These are phyloP conservation scores for Hypoxylon trugodes DNA, from an alignment of 495 filamentous ascomycete species.

Conservation along the genomic window DNA sequence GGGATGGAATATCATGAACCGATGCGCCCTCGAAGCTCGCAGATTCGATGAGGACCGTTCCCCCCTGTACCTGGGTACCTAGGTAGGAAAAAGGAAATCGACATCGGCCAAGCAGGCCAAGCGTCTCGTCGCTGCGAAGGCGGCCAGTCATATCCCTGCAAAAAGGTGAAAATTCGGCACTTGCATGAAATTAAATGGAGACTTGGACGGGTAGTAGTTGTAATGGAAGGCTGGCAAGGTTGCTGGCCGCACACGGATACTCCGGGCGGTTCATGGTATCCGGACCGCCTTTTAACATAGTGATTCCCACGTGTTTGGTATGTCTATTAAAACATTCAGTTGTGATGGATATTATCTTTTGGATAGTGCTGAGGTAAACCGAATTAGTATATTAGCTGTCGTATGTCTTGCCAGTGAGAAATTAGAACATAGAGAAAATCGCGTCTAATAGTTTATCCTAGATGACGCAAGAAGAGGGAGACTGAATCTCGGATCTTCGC, in stretches of 20 bases:
- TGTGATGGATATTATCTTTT: neutral
- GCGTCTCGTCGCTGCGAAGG: conserved; percentile 13
- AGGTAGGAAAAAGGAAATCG: neutral
- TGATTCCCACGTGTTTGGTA: conserved; percentile 23
- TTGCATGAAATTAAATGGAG: conserved; percentile 39
- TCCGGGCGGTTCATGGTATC: conserved; percentile 19
- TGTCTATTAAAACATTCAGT: too few species aligned
- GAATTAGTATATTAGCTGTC: too few species aligned
- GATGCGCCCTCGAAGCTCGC: neutral
- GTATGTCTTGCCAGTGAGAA: neutral
- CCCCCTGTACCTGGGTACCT: neutral
- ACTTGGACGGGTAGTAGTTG: conserved; percentile 24
- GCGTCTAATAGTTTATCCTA: neutral
- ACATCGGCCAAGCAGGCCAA: too few species aligned
- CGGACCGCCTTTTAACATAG: conserved; percentile 14
- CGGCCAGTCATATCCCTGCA: conserved; percentile 27
- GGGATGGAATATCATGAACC: conserved; percentile 5
- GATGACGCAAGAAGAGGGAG: conserved; percentile 22
- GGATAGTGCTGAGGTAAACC: neutral
- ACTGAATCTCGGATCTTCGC: conserved; percentile 13
- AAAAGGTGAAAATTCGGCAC: conserved; percentile 26
- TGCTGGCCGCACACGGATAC: conserved; percentile 17
- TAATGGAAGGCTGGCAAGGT: conserved; percentile 9
- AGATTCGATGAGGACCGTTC: conserved; percentile 11
- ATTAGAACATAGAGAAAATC: too few species aligned